Conservation (phyloP, 257 asterid genomes). For the Plectranthus barbatus region DNA sequence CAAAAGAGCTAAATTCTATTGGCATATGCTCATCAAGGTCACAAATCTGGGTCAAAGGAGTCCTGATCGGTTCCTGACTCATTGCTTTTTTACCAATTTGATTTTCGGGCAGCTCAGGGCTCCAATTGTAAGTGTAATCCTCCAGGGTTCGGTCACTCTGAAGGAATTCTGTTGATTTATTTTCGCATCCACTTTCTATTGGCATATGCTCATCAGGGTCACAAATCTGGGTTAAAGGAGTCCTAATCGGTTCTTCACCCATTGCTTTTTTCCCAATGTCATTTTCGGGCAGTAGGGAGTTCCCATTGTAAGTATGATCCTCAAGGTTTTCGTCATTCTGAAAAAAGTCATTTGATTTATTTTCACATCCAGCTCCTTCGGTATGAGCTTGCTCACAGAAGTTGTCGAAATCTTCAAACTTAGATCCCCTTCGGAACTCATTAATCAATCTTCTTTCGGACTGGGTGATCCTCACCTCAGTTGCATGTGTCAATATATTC, state of each 20-base stretch:
- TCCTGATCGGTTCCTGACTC: no score
- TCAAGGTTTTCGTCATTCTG: slow-evolving; percentile 3
- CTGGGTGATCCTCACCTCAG: slow-evolving; percentile 29
- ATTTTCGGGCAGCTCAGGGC: slow-evolving; percentile 9
- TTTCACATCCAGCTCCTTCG: slow-evolving; percentile 5
- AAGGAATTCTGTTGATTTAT: neutral
- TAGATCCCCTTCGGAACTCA: slow-evolving; percentile 22
- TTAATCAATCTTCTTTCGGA: slow-evolving; percentile 22
- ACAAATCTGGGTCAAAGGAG: neutral
- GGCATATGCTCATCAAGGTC: neutral
- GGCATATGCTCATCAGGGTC: neutral
- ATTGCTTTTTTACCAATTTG: no score
- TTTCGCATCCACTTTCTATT: neutral
- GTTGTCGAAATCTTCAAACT: slow-evolving; percentile 13
- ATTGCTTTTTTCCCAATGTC: no score
- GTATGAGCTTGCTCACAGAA: slow-evolving; percentile 6
- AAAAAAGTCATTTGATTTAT: neutral
- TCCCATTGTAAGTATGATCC: neutral
- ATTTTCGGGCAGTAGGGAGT: slow-evolving; percentile 8
- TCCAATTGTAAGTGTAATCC: neutral
- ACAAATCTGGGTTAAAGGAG: neutral
- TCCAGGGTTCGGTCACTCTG: slow-evolving; percentile 3
- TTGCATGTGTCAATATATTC: slow-evolving; percentile 64
- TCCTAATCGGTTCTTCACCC: no score
- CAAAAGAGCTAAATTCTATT: no score